These are phyloP conservation scores for Geosiphon pyriformis DNA, from an alignment of 192 early-diverging fungal genomes.

Conservation along the genomic window DNA sequence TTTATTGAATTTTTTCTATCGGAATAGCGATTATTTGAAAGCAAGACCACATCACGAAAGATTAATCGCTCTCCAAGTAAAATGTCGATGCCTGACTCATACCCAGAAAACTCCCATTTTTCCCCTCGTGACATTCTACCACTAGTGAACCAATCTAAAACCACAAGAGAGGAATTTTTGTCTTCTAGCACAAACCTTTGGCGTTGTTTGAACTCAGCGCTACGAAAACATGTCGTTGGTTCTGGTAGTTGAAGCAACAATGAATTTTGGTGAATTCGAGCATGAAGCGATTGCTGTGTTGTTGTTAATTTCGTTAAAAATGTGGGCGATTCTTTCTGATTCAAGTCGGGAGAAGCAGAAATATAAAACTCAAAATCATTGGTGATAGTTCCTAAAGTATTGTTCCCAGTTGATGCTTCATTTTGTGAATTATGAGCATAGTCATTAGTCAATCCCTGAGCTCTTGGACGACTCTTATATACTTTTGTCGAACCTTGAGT, in stretches of 20 bases:
- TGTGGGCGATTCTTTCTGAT: background rate
- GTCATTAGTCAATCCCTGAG: constrained; percentile 13
- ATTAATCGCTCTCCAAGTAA: constrained; percentile 26
- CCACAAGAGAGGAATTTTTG: constrained; percentile 49
- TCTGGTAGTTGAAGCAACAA: constrained; percentile 66
- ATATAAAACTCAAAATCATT: too few species aligned
- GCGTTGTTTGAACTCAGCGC: constrained; percentile 55
- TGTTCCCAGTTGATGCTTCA: background rate
- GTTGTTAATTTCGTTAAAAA: background rate
- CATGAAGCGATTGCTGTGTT: constrained; percentile 43
- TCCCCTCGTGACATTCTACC: constrained; percentile 72
- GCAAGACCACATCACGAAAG: constrained; percentile 46
- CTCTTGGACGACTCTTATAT: constrained; percentile 45
- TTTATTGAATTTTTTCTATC: constrained; percentile 36
- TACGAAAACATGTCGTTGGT: constrained; percentile 71
- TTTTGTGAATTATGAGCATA: background rate
- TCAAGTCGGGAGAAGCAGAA: background rate
- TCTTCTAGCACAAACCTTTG: constrained; percentile 46
- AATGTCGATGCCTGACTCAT: constrained; percentile 36
- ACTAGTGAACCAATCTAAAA: constrained; percentile 83
- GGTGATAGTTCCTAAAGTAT: too few species aligned
- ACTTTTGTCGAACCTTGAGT: constrained; percentile 83
- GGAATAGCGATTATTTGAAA: too few species aligned
- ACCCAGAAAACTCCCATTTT: constrained; percentile 59
- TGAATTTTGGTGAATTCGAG: constrained; percentile 34